Conservation (phyloP, 108 stramenopile genomes). For the Cyclotella atomus region DNA sequence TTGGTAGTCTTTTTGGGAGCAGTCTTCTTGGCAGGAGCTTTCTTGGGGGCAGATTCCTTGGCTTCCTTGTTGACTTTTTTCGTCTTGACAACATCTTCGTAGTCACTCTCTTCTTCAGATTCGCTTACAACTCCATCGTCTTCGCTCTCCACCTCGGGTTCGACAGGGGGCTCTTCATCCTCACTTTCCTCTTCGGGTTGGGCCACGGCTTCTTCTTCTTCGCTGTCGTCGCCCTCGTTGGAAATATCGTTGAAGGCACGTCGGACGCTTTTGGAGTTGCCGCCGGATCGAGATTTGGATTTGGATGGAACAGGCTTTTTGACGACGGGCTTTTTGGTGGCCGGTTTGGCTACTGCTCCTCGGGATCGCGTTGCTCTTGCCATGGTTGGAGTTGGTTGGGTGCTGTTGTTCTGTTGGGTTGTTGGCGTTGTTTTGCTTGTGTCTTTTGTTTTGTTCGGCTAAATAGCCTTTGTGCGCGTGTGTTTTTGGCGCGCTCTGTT, state of each 20-base stretch:
- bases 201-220: background rate
- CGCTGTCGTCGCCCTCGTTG: background rate
- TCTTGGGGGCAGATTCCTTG: background rate
- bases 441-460: no score
- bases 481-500: no score
- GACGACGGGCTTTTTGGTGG: background rate
- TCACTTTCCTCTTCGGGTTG: background rate
- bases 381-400: conserved; percentile 4
- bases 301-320: background rate
- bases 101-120: background rate
- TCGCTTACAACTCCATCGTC: background rate
- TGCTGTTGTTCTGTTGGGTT: background rate
- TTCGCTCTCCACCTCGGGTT: background rate
- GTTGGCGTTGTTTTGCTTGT: no score
- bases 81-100: background rate
- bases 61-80: background rate
- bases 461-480: no score
- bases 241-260: conserved; percentile 9
- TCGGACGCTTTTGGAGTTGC: conserved; percentile 1
- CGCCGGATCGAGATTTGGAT: background rate
- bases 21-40: background rate
- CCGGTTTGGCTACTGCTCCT: conserved; percentile 3
- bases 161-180: background rate
- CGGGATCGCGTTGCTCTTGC: conserved; percentile 12
- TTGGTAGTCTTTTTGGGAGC: background rate